phyloP scores from a whole-genome alignment of 2,329 filamentous ascomycete genomes.

The Colletotrichum acutatum region DNA sequence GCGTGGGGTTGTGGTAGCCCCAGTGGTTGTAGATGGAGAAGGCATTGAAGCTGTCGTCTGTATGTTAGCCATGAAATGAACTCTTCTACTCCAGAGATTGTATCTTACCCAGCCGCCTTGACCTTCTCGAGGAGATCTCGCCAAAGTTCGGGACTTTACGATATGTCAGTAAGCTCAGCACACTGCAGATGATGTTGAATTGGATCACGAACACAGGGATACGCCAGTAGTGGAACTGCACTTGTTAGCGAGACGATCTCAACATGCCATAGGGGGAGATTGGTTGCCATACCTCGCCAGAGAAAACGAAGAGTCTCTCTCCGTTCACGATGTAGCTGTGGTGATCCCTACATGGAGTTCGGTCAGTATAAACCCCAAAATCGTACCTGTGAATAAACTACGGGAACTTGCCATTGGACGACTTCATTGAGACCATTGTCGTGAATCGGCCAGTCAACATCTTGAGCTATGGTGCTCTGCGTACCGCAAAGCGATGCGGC shows the following conservation, averaged over 20 bases:
- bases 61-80: not conserved
- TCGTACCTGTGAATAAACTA: not conserved
- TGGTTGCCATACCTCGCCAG: constrained; percentile 47
- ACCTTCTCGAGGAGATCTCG: constrained; percentile 55
- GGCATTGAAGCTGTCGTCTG: constrained; percentile 48
- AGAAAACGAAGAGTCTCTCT: constrained; percentile 54
- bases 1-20: constrained; percentile 52
- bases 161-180: not conserved
- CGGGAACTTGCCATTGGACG: constrained; percentile 44
- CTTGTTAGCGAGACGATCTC: constrained; percentile 2
- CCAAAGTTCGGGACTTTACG: constrained; percentile 48
- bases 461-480: constrained; percentile 12
- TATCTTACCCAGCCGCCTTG: constrained; percentile 50
- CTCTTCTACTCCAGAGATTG: not conserved
- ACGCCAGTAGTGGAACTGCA: constrained; percentile 54
- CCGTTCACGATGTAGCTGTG: constrained; percentile 54
- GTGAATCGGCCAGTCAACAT: constrained; percentile 41
- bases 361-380: not conserved
- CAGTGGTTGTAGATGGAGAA: constrained; percentile 56
- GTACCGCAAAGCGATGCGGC: constrained; percentile 26
- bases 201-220: constrained; percentile 49
- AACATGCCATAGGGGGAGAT: not conserved
- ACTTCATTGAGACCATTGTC: constrained; percentile 46
- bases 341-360: constrained; percentile 47
- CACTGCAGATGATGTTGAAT: too few species aligned